Conservation (phyloP, 139 green algal genomes). For the Chara braunii region DNA sequence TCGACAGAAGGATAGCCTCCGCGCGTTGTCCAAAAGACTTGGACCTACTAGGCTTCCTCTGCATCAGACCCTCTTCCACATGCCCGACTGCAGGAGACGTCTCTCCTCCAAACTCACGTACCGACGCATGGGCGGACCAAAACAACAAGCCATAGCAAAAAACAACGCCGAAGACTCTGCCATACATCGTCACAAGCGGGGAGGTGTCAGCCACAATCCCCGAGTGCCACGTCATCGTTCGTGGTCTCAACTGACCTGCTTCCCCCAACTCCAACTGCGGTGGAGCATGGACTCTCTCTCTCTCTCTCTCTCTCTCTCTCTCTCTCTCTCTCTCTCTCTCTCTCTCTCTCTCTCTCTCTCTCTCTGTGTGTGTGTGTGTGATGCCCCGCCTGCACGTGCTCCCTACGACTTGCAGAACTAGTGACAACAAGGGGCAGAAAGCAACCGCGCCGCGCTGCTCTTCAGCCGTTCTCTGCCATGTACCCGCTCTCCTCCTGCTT, state of each 20-base stretch:
- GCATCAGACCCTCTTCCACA: not conserved
- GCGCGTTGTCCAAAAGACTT: not conserved
- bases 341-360: not conserved
- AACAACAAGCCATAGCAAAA: not conserved
- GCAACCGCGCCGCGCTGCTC: too few relatives aligned
- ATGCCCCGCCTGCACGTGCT: not conserved
- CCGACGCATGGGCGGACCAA: not conserved
- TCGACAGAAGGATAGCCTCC: not conserved
- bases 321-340: not conserved
- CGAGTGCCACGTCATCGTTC: not conserved
- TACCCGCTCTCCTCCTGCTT: too few relatives aligned
- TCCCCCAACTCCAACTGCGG: not conserved
- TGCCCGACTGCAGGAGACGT: not conserved
- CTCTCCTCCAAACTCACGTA: not conserved
- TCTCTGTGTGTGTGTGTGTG: not conserved
- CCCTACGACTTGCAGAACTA: too few relatives aligned
- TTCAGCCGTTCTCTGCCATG: too few relatives aligned
- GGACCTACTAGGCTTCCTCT: not conserved
- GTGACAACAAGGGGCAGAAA: too few relatives aligned
- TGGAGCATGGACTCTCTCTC: not conserved
- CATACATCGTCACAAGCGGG: not conserved
- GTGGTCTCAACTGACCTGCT: not conserved
- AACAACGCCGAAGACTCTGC: not conserved
- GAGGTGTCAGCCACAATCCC: not conserved
- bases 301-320: not conserved